Conservation (phyloP, 1,284 basidiomycete genomes). For the Marasmius fiardii region DNA sequence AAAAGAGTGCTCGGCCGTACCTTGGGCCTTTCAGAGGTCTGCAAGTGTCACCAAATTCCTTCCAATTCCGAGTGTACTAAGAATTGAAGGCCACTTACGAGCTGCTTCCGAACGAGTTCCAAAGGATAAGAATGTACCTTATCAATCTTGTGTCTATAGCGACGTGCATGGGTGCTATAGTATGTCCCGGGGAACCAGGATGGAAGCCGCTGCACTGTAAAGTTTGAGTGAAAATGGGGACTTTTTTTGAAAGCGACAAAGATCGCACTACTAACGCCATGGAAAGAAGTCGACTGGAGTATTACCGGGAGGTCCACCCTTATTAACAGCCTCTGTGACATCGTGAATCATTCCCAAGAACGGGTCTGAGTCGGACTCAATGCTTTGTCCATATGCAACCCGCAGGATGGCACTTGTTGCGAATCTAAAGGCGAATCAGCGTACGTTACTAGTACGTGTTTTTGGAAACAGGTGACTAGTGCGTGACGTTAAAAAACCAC, state of each 20-base stretch:
- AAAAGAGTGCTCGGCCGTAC: background rate
- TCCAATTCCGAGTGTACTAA: too few species aligned
- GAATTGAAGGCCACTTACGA: conserved; percentile 13
- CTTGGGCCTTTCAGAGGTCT: background rate
- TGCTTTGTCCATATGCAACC: conserved; percentile 20
- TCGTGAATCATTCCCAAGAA: conserved; percentile 17
- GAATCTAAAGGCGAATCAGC: too few species aligned
- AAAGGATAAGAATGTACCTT: conserved; percentile 10
- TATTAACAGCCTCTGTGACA: conserved; percentile 10
- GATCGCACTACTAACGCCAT: conserved; percentile 7
- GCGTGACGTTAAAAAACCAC: too few species aligned
- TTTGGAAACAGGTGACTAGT: too few species aligned
- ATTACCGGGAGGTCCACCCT: conserved; percentile 18
- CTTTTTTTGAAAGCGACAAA: background rate
- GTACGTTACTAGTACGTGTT: too few species aligned
- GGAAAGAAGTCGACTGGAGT: conserved; percentile 22
- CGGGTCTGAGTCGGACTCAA: conserved; percentile 20
- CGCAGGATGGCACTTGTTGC: conserved; percentile 19
- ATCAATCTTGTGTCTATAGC: background rate
- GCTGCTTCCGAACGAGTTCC: conserved; percentile 13
- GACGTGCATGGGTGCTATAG: conserved; percentile 19
- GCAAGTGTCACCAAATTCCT: background rate
- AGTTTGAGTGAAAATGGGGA: conserved; percentile 7
- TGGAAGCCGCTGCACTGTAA: conserved; percentile 18
- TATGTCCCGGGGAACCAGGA: conserved; percentile 24